Evolutionary conservation across 2,329 filamentous ascomycete genomes (phyloP).

Genomic region (Venturia oleaginea): DNA sequence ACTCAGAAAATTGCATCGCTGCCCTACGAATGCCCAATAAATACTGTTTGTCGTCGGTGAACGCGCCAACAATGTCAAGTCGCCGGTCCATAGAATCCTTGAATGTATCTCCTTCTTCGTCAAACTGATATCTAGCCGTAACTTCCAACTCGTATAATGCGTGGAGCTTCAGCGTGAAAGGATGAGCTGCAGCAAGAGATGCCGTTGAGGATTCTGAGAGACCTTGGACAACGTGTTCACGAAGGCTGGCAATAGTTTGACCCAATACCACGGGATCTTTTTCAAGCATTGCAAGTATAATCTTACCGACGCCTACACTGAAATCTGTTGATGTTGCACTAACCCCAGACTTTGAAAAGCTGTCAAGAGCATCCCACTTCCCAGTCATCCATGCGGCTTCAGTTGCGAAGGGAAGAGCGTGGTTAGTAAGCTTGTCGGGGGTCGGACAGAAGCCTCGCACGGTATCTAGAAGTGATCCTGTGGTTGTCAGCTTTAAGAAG

Average conservation of each 20-base stretch:
- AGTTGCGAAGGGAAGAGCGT: slow-evolving; percentile 71
- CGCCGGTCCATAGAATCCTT: slow-evolving; percentile 58
- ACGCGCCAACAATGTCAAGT: slow-evolving; percentile 83
- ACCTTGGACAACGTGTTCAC: slow-evolving; percentile 60
- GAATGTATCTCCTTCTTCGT: slow-evolving; percentile 22
- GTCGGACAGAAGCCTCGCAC: slow-evolving; percentile 10
- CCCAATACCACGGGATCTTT: slow-evolving; percentile 45
- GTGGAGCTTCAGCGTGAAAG: slow-evolving; percentile 61
- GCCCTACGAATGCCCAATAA: slow-evolving; percentile 78
- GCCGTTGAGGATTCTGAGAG: slow-evolving; percentile 69
- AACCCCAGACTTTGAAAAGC: slow-evolving; percentile 42
- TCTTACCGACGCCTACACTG: slow-evolving; percentile 68
- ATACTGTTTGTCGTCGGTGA: slow-evolving; percentile 89
- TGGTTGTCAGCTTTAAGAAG: slow-evolving; percentile 34
- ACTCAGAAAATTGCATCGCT: slow-evolving; percentile 71
- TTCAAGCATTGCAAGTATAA: slow-evolving; percentile 51
- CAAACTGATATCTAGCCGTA: slow-evolving; percentile 24
- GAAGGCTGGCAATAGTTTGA: slow-evolving; percentile 52
- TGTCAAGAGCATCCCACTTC: slow-evolving; percentile 67
- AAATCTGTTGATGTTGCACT: slow-evolving; percentile 56
- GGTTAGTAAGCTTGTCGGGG: slow-evolving; percentile 17
- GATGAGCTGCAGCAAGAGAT: slow-evolving; percentile 76
- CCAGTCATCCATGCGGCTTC: slow-evolving; percentile 89
- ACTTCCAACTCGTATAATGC: slow-evolving; percentile 79
- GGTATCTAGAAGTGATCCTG: slow-evolving; percentile 10